A percentile compares a stretch with the other conserved stretches of the same genome.
Evolutionary conservation across 1,139 yeast genomes (phyloP).

Genomic region (Hyphopichia fennica): DNA sequence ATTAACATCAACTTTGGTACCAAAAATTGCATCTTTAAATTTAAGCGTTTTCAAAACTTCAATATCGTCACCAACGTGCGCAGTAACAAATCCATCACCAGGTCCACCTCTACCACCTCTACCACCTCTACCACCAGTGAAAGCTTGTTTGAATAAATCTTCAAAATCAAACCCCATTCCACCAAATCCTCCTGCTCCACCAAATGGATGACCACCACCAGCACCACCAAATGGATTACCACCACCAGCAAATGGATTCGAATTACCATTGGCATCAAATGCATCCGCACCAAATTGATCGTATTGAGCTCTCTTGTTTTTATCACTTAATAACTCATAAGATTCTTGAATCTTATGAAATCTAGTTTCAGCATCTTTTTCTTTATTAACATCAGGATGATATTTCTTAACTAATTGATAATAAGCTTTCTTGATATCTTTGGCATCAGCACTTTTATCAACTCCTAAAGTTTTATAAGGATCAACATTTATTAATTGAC

Average conservation of each 20-base stretch:
- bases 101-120: conserved; percentile 29
- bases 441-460: conserved; percentile 64
- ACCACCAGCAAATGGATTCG: conserved; percentile 54
- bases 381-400: conserved; percentile 97
- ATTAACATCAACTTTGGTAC: conserved; percentile 64
- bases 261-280: conserved; percentile 66
- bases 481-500: conserved; percentile 46
- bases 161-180: conserved; percentile 71
- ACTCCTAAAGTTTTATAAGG: conserved; percentile 88
- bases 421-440: conserved; percentile 91
- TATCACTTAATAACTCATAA: conserved; percentile 86
- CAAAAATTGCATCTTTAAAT: conserved; percentile 87
- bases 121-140: conserved; percentile 50
- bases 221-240: conserved; percentile 42
- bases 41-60: conserved; percentile 74
- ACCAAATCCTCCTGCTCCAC: conserved; percentile 31
- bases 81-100: conserved; percentile 55
- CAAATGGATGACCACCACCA: conserved; percentile 37
- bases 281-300: conserved; percentile 92
- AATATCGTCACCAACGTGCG: conserved; percentile 86
- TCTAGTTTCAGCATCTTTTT: conserved; percentile 78
- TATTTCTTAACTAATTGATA: conserved; percentile 88
- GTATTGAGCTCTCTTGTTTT: conserved; percentile 81
- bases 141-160: conserved; percentile 82
- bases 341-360: conserved; percentile 95